phyloP scores from a whole-genome alignment of 164 flowering plant species.

The Pachysandra terminalis region DNA sequence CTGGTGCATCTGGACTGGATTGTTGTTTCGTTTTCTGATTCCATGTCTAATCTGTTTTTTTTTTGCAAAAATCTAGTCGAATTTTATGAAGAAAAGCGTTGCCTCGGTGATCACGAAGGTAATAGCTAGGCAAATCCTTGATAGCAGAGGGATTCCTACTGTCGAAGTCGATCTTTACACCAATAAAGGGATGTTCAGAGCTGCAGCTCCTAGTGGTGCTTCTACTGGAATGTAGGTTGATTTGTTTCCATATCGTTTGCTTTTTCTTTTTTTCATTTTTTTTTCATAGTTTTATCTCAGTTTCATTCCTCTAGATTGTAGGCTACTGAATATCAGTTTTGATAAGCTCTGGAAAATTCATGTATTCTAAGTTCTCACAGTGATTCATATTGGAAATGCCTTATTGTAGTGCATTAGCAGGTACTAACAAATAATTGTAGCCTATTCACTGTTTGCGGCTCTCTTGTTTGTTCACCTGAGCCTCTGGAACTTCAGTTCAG shows the following conservation, averaged over 20 bases:
- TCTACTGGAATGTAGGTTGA: conserved; percentile 62
- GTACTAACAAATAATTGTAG: not conserved
- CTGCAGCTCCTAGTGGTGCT: conserved; percentile 80
- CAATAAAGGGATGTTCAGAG: conserved; percentile 89
- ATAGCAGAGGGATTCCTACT: conserved; percentile 95
- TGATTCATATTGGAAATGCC: not conserved
- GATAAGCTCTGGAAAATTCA: not conserved
- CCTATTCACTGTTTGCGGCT: no score
- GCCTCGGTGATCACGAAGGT: conserved; percentile 84
- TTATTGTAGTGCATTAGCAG: not conserved
- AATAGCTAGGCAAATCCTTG: conserved; percentile 88
- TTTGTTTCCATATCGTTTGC: not conserved
- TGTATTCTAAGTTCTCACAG: not conserved
- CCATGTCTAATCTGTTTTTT: not conserved
- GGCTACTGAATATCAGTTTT: not conserved
- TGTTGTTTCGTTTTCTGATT: not conserved
- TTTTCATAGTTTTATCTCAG: no score
- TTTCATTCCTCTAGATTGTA: no score
- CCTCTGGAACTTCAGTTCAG: not conserved
- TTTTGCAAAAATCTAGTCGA: conserved; percentile 42
- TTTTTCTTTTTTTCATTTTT: no score
- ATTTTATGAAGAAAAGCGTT: conserved; percentile 86
- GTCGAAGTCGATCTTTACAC: conserved; percentile 91
- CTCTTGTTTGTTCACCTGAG: not conserved
- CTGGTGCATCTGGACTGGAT: not conserved